Conservation (phyloP, 2,329 filamentous ascomycete genomes). For the Hypoxylon sp. region DNA sequence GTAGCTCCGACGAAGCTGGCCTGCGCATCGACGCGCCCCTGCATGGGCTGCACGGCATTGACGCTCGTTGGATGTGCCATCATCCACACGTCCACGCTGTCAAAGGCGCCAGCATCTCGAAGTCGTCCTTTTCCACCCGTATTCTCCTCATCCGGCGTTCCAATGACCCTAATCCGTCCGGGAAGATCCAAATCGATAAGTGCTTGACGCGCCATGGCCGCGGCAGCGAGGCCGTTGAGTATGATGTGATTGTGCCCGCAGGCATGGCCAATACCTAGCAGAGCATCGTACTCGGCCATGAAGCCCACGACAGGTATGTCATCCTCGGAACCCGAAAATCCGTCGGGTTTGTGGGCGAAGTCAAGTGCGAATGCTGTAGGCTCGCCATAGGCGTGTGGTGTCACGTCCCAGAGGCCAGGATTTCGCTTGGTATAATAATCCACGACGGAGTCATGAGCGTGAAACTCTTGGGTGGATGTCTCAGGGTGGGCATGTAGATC, state of each 20-base stretch:
- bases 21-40: slow-evolving; percentile 30
- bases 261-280: slow-evolving; percentile 32
- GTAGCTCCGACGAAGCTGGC: slow-evolving; percentile 27
- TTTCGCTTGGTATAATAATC: slow-evolving; percentile 31
- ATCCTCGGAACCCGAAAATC: slow-evolving; percentile 24
- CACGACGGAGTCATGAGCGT: slow-evolving; percentile 32
- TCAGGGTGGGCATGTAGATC: slow-evolving; percentile 29
- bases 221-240: slow-evolving; percentile 31
- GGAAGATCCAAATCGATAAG: slow-evolving; percentile 31
- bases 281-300: slow-evolving; percentile 36
- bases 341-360: slow-evolving; percentile 25
- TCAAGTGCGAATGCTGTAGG: slow-evolving; percentile 31
- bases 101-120: slow-evolving; percentile 28
- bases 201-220: slow-evolving; percentile 25
- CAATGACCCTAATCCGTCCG: slow-evolving; percentile 19
- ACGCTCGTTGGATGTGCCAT: slow-evolving; percentile 33
- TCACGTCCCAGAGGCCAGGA: slow-evolving; percentile 28
- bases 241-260: slow-evolving; percentile 38
- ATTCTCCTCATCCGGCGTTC: slow-evolving; percentile 32
- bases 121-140: slow-evolving; percentile 28
- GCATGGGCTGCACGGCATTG: slow-evolving; percentile 33
- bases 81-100: slow-evolving; percentile 33
- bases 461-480: slow-evolving; percentile 30
- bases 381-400: slow-evolving; percentile 29
- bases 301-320: slow-evolving; percentile 30